Percentiles rank a stretch among this genome's conserved stretches.
phyloP scores from a whole-genome alignment of 768 basidiomycete species.

The Omphalotus guepiniiformis region DNA sequence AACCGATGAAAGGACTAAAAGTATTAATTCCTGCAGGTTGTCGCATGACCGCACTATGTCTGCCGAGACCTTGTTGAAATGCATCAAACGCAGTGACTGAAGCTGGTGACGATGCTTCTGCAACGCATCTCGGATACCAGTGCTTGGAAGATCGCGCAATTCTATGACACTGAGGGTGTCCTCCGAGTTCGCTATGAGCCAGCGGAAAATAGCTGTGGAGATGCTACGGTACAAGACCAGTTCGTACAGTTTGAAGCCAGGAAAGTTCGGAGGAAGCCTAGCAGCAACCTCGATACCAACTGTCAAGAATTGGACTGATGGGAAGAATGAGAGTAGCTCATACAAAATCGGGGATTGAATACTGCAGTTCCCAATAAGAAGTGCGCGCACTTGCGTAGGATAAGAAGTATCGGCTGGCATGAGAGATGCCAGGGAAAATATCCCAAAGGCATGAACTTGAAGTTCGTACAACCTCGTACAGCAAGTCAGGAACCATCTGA shows the following conservation, averaged over 20 bases:
- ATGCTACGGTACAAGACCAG: constrained; percentile 33
- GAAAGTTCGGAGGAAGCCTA: constrained; percentile 23
- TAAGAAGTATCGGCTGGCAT: neutral
- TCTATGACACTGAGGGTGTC: constrained; percentile 35
- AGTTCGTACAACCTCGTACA: constrained; percentile 6
- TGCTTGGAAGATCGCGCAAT: constrained; percentile 31
- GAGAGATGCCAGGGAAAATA: neutral
- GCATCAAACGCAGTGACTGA: constrained; percentile 39
- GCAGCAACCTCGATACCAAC: constrained; percentile 34
- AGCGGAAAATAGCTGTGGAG: constrained; percentile 23
- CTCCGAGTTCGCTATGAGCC: constrained; percentile 35
- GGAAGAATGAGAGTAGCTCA: constrained; percentile 35
- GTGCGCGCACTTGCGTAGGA: neutral
- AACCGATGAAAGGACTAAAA: constrained; percentile 32
- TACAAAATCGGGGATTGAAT: constrained; percentile 41
- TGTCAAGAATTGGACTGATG: constrained; percentile 32
- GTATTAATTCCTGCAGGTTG: constrained; percentile 34
- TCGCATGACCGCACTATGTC: constrained; percentile 32
- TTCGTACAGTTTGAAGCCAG: constrained; percentile 32
- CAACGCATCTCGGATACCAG: constrained; percentile 21
- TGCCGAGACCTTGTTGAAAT: constrained; percentile 27
- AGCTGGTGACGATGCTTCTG: constrained; percentile 26
- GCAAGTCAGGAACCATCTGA: neutral
- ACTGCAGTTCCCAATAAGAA: constrained; percentile 29
- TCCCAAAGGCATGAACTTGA: neutral